Percentiles rank a stretch among this genome's conserved stretches.
phyloP scores from a whole-genome alignment of 768 basidiomycete species.

The Mycena rebaudengoi region DNA sequence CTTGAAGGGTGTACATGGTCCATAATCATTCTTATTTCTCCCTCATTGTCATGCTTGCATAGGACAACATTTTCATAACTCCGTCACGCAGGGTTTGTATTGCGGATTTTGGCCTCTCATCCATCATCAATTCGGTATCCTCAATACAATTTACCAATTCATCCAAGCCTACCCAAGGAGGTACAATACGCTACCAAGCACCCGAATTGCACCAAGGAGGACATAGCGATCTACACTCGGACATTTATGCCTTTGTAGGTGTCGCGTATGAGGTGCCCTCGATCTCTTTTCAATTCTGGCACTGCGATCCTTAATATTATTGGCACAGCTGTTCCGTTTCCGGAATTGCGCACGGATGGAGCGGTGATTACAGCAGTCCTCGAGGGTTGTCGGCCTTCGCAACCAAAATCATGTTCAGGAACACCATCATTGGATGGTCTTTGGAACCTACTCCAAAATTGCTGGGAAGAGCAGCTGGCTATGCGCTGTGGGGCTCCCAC shows the following conservation, averaged over 20 bases:
- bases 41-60: background rate
- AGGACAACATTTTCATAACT: slow-evolving; percentile 59
- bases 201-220: slow-evolving; percentile 46
- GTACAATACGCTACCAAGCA: slow-evolving; percentile 45
- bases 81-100: slow-evolving; percentile 50
- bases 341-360: background rate
- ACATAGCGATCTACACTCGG: slow-evolving; percentile 31
- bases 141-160: slow-evolving; percentile 25
- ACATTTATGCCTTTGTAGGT: slow-evolving; percentile 52
- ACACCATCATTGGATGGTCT: background rate
- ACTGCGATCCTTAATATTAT: background rate
- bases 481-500: no score
- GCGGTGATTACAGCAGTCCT: background rate
- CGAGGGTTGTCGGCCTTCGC: background rate
- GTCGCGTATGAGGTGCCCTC: slow-evolving; percentile 46
- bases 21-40: background rate
- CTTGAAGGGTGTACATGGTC: slow-evolving; percentile 22
- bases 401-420: background rate
- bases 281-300: background rate
- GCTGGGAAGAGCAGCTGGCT: background rate
- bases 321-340: slow-evolving; percentile 4
- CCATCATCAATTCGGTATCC: slow-evolving; percentile 29
- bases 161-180: slow-evolving; percentile 29
- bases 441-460: slow-evolving; percentile 4
- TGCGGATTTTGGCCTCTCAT: slow-evolving; percentile 58